Evolutionary conservation across 2,329 filamentous ascomycete genomes (phyloP).

Genomic region (Cercospora canescens): DNA sequence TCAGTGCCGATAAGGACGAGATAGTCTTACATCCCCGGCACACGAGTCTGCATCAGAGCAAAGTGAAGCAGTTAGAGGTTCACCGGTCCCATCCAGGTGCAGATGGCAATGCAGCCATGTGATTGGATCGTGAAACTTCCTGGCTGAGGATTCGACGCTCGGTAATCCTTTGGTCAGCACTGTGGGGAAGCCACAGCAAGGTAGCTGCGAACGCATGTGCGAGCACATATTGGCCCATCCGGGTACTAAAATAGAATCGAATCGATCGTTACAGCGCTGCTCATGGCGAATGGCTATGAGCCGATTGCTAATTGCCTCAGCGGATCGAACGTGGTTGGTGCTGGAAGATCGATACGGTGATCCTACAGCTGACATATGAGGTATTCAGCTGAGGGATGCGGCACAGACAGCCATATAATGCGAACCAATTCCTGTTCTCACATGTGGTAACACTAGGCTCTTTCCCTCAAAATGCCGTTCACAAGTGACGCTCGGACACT

Average conservation of each 20-base stretch:
- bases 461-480: conserved; percentile 26
- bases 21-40: not conserved
- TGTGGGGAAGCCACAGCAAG: not conserved
- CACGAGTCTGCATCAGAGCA: not conserved
- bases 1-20: not conserved
- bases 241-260: not conserved
- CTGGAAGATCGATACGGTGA: not conserved
- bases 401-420: not conserved
- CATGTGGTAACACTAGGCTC: not conserved
- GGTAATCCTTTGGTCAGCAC: conserved; percentile 6
- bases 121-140: not conserved
- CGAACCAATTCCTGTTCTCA: not conserved
- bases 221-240: not conserved
- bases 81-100: not conserved
- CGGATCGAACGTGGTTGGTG: not conserved
- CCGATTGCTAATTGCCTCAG: not conserved
- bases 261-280: not conserved
- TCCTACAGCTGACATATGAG: not conserved
- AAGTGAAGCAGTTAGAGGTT: not conserved
- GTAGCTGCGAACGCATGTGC: not conserved
- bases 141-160: not conserved
- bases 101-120: not conserved
- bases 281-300: not conserved
- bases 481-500: conserved; percentile 20
- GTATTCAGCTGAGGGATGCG: not conserved